A percentile compares a stretch with the other conserved stretches of the same genome.
phyloP scores from a whole-genome alignment of 2,329 filamentous ascomycete genomes.

The Cordyceps cateniannulata region DNA sequence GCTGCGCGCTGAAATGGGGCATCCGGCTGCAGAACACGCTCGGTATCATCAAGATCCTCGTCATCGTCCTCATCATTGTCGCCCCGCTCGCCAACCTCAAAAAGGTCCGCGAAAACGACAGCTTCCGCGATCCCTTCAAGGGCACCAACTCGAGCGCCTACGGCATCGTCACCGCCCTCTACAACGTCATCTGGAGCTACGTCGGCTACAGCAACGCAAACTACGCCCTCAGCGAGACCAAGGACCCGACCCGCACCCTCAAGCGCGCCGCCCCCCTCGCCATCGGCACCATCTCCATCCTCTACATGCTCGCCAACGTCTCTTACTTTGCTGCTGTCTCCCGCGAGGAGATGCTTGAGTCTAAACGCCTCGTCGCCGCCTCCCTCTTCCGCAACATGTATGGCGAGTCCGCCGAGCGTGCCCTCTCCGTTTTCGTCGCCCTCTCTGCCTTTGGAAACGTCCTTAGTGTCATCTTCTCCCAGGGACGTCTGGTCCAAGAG shows the following conservation, averaged over 20 bases:
- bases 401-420: slow-evolving; percentile 47
- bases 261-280: slow-evolving; percentile 59
- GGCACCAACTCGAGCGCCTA: slow-evolving; percentile 62
- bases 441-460: slow-evolving; percentile 64
- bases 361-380: slow-evolving; percentile 46
- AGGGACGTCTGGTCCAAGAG: slow-evolving; percentile 60
- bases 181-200: slow-evolving; percentile 67
- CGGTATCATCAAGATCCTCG: slow-evolving; percentile 58
- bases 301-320: slow-evolving; percentile 63
- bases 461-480: slow-evolving; percentile 61
- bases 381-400: slow-evolving; percentile 52
- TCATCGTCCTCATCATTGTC: slow-evolving; percentile 59
- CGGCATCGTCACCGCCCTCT: slow-evolving; percentile 61
- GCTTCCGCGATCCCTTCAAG: slow-evolving; percentile 57
- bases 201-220: slow-evolving; percentile 64
- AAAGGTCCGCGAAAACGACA: slow-evolving; percentile 51
- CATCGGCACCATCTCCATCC: slow-evolving; percentile 48
- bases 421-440: slow-evolving; percentile 58
- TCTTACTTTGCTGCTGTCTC: slow-evolving; percentile 58
- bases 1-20: slow-evolving; percentile 57
- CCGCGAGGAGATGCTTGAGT: slow-evolving; percentile 44
- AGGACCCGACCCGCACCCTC: slow-evolving; percentile 57
- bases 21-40: slow-evolving; percentile 61
- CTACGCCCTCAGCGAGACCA: slow-evolving; percentile 59
- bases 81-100: slow-evolving; percentile 55